Evolutionary conservation across 2,329 filamentous ascomycete genomes (phyloP).

Genomic region (Cladosporium sp.): DNA sequence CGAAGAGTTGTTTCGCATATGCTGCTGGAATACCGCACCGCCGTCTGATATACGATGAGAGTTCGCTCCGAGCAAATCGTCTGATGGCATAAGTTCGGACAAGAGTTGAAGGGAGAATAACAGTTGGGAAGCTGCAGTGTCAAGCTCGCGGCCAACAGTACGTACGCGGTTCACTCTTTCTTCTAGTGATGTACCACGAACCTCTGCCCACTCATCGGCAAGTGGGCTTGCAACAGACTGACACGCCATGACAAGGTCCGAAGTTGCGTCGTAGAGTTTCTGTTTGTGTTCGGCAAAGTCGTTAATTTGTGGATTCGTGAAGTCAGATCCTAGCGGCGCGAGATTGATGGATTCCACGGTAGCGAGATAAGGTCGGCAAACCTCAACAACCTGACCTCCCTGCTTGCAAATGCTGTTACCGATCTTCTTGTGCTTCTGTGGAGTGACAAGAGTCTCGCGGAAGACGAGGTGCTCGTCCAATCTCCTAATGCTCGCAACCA

Average conservation of each 20-base stretch:
- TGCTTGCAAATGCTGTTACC: constrained; percentile 80
- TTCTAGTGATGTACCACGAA: constrained; percentile 86
- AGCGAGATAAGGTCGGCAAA: constrained; percentile 86
- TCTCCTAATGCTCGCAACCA: constrained; percentile 82
- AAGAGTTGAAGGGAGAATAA: constrained; percentile 85
- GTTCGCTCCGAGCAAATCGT: constrained; percentile 41
- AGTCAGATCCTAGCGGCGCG: constrained; percentile 71
- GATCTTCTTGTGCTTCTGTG: constrained; percentile 74
- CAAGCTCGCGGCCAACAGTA: constrained; percentile 74
- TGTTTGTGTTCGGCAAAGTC: constrained; percentile 94
- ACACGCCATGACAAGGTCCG: constrained; percentile 82
- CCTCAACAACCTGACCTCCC: constrained; percentile 79
- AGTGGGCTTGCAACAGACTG: constrained; percentile 90
- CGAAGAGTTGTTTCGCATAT: constrained; percentile 38
- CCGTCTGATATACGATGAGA: constrained; percentile 44
- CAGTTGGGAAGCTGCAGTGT: constrained; percentile 83
- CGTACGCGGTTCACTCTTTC: constrained; percentile 80
- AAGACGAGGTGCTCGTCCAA: constrained; percentile 80
- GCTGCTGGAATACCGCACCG: constrained; percentile 35
- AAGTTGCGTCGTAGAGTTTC: constrained; percentile 87
- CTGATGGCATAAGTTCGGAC: constrained; percentile 72
- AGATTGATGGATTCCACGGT: constrained; percentile 92
- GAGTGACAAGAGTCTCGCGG: constrained; percentile 79
- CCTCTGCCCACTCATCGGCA: constrained; percentile 92
- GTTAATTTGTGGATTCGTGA: constrained; percentile 80